Conservation (phyloP, 75 land plant genomes). For the Picea sitchensis region DNA sequence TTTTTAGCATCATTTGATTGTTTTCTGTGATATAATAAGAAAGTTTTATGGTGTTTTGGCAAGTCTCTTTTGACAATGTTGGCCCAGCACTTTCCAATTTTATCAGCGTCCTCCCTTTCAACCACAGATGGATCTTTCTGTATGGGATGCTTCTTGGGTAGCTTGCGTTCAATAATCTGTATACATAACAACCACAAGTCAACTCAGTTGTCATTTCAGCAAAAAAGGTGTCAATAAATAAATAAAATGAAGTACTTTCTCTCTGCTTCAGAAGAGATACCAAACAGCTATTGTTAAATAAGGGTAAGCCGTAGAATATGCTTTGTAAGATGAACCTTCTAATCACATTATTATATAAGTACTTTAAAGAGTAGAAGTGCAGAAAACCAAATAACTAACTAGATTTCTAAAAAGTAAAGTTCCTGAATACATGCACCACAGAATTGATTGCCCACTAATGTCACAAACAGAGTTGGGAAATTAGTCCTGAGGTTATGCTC, state of each 20-base stretch:
- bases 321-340: not conserved
- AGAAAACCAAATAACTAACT: not conserved
- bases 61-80: constrained; percentile 80
- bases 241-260: constrained; percentile 2
- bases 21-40: constrained; percentile 61
- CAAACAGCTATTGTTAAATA: not conserved
- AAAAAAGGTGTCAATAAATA: not conserved
- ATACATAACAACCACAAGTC: not conserved
- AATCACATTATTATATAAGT: too few species aligned
- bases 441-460: not conserved
- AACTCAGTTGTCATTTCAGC: not conserved
- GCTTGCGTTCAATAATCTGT: constrained; percentile 79
- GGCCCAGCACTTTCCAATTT: constrained; percentile 69
- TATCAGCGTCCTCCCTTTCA: constrained; percentile 81
- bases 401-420: not conserved
- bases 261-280: not conserved
- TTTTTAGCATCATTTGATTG: constrained; percentile 76
- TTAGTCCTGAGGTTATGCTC: not conserved
- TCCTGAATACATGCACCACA: not conserved
- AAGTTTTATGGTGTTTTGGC: constrained; percentile 74
- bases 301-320: not conserved
- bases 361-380: not conserved
- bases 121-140: constrained; percentile 71
- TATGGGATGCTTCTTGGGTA: constrained; percentile 69
- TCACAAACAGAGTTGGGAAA: not conserved